phyloP scores from a whole-genome alignment of 805 yeast genomes.

The Candida hispaniensis region DNA sequence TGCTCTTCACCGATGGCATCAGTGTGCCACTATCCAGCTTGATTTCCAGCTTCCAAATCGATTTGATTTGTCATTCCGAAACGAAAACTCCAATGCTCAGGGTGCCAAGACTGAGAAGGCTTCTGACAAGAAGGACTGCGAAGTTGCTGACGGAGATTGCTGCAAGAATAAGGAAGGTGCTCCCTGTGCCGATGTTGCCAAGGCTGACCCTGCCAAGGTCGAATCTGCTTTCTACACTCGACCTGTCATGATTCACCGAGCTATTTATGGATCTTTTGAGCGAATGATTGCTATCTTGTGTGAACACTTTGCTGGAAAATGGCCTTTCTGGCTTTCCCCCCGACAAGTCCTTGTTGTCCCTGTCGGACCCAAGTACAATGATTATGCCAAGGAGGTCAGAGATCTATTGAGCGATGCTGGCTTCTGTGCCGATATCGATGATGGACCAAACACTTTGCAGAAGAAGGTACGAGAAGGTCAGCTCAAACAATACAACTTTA shows the following conservation, averaged over 20 bases:
- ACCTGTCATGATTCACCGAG: conserved; percentile 99
- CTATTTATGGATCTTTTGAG: conserved; percentile 95
- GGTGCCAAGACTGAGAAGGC: conserved; percentile 22
- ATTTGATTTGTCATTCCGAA: conserved; percentile 80
- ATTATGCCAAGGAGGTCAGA: conserved; percentile 76
- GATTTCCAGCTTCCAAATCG: conserved; percentile 97
- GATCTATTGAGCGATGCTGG: conserved; percentile 53
- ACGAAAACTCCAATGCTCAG: conserved; percentile 26
- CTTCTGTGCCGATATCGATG: conserved; percentile 86
- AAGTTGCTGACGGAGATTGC: conserved; percentile 35
- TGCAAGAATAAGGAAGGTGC: too few species aligned
- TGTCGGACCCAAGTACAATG: conserved; percentile 87
- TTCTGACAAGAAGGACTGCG: conserved; percentile 35
- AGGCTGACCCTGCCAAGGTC: conserved; percentile 32
- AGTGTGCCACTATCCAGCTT: conserved; percentile 96
- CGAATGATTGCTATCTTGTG: conserved; percentile 98
- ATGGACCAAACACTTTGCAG: conserved; percentile 90
- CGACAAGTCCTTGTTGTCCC: conserved; percentile 95
- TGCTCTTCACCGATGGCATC: conserved; percentile 93
- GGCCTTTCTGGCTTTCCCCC: conserved; percentile 99
- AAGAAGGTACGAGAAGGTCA: conserved; percentile 98
- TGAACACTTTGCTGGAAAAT: conserved; percentile 96
- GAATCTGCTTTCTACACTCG: conserved; percentile 41
- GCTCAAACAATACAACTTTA: conserved; percentile 85
- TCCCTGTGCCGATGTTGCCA: too few species aligned